Evolutionary conservation across 106 monocot species (phyloP).

Genomic region (Iris macrosiphon): DNA sequence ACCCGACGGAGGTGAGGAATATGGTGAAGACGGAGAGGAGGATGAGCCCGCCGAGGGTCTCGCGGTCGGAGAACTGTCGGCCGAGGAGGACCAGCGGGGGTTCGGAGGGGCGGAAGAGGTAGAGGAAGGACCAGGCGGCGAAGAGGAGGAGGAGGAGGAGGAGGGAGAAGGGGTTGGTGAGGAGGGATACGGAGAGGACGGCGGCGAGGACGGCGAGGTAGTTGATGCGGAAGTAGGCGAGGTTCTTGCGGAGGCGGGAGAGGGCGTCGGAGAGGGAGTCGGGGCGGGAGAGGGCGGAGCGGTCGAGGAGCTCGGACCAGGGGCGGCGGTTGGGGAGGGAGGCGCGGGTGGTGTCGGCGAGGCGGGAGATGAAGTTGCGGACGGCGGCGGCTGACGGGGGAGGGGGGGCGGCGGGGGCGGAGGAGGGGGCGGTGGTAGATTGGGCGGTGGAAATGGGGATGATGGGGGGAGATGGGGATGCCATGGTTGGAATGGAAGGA

Average conservation of each 20-base stretch:
- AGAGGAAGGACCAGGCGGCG: constrained; percentile 70
- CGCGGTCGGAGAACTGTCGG: constrained; percentile 57
- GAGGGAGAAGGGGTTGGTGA: constrained; percentile 43
- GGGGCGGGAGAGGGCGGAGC: constrained; percentile 57
- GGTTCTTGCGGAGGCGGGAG: constrained; percentile 41
- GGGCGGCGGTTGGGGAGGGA: constrained; percentile 43
- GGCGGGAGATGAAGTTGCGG: constrained; percentile 33
- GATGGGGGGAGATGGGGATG: constrained; percentile 1
- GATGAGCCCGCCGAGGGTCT: constrained; percentile 52
- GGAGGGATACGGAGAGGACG: constrained; percentile 35
- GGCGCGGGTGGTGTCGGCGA: constrained; percentile 29
- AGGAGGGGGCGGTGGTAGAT: background rate
- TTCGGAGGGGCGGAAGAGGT: constrained; percentile 69
- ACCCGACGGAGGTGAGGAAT: constrained; percentile 60
- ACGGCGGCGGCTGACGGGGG: constrained; percentile 28
- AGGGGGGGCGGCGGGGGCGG: background rate
- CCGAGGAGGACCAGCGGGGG: constrained; percentile 61
- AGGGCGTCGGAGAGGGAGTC: constrained; percentile 40
- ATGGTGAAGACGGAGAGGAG: constrained; percentile 38
- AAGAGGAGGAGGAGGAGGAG: constrained; percentile 58
- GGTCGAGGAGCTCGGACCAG: constrained; percentile 48
- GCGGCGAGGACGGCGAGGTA: constrained; percentile 34
- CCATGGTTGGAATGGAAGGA: background rate
- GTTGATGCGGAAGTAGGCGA: constrained; percentile 47
- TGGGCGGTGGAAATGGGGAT: constrained; percentile 15